phyloP scores from a whole-genome alignment of 83 land plant species.

The Thuja plicata region DNA sequence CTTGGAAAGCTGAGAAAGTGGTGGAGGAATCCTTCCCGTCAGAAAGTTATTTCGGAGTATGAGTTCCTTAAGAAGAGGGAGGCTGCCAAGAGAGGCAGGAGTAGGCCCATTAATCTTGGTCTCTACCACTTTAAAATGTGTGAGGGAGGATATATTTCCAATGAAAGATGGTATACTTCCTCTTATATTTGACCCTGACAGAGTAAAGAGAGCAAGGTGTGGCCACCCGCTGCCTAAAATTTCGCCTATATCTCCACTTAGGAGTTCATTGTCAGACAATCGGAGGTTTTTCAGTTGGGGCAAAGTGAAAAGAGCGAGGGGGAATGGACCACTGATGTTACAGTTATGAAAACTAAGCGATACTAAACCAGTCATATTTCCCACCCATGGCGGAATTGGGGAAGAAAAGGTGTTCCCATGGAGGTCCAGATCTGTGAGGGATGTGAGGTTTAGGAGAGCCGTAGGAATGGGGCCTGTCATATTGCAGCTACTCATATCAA shows the following conservation, averaged over 20 bases:
- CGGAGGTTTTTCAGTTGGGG: neutral
- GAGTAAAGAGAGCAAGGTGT: neutral
- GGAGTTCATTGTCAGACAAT: neutral
- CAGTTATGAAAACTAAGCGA: too few relatives aligned
- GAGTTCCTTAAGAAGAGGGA: too few relatives aligned
- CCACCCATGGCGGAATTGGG: neutral
- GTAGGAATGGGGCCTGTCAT: neutral
- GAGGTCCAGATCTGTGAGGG: neutral
- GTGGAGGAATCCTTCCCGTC: neutral
- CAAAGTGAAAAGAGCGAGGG: neutral
- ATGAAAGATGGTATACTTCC: neutral
- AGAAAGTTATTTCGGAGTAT: neutral
- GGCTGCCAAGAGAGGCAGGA: too few relatives aligned
- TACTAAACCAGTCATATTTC: too few relatives aligned
- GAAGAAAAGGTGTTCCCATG: neutral
- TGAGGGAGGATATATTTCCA: too few relatives aligned
- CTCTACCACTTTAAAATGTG: too few relatives aligned
- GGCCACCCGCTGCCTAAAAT: neutral
- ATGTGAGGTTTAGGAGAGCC: too few relatives aligned
- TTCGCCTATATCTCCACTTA: neutral
- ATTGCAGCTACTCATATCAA: neutral
- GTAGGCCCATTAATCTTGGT: too few relatives aligned
- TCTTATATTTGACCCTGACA: neutral
- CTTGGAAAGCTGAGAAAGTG: neutral
- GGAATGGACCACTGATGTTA: neutral